These are phyloP conservation scores for Backusella australiensis DNA, from an alignment of 192 early-diverging fungal species.

Conservation along the genomic window DNA sequence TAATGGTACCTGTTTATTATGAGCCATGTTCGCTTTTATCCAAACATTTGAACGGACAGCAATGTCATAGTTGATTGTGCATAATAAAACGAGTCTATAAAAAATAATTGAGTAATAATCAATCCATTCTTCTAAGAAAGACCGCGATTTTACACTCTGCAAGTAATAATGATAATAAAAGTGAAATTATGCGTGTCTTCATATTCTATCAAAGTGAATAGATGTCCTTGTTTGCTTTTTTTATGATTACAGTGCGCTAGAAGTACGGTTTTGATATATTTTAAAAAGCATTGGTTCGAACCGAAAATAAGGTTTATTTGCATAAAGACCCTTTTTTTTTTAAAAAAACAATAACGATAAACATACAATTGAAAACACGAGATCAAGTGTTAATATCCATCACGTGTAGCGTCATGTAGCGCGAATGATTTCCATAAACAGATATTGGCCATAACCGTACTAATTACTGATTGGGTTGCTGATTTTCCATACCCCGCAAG, in stretches of 20 bases:
- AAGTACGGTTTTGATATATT: background rate
- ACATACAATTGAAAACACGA: background rate
- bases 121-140: no score
- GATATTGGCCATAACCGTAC: constrained; percentile 10
- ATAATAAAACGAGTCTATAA: background rate
- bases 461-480: background rate
- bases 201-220: no score
- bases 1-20: background rate
- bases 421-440: constrained; percentile 7
- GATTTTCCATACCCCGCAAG: background rate
- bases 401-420: constrained; percentile 5
- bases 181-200: no score
- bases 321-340: no score
- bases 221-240: no score
- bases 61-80: background rate
- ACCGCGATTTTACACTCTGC: no score
- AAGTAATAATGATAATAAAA: no score
- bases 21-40: background rate
- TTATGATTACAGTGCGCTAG: background rate
- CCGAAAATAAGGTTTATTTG: no score
- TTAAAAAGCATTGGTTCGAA: background rate
- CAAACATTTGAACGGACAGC: background rate
- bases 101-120: no score
- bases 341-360: background rate
- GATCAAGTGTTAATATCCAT: background rate